Base-by-base conservation (phyloP, 169 alveolate species). In the Besnoitia besnoiti region DNA sequence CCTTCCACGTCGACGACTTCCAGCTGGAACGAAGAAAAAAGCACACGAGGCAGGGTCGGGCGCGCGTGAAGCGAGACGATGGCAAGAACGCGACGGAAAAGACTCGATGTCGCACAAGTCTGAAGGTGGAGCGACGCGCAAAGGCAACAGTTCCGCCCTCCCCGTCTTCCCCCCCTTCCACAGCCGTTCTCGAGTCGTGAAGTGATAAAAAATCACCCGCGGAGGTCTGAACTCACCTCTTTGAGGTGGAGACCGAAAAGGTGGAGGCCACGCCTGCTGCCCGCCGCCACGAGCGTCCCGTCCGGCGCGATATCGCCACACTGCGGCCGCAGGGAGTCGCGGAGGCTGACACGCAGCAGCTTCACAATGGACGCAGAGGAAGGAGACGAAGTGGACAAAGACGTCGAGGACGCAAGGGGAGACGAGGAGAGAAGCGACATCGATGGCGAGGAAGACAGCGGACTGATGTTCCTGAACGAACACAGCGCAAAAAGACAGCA, bases 261-360 rank as follows among this genome's bases (percentile, higher is more conserved):
- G 51, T 80, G 93, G 30, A 90, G 90, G 47, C 93, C 93, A 27
- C 77, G 80, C 37, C 85, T 51, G 51, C 93, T 79, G 67, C 93
- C 93, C 7, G 85, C 93, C 0, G 90, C 93, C 33, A 90, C 40
- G 44, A 90, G 73, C 85, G 85, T 76, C 24, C 90, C 93, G 51
- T 90, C 93, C 12, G 67, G 67, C 19, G 93, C 37, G 0, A 62
- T 30, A 46, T 90, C 93, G 85, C 93, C 62, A 85, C 93, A 90
- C 24, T 55, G 85, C 0, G 85, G 47, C 37, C 77, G 61, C 27
- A 61, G 4, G 5, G 46, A 61, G 0, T 80, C 55, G n/a, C 67
- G 93, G 44, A 90, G 85, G 30, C 67, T 16, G 27, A 90, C 49
- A 21, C 55, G 67, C 49, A 87, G 90, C 14, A 90, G 90, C 39